Base-by-base conservation (phyloP, 495 filamentous ascomycete genomes). In the Trichoderma orchidacearum region DNA sequence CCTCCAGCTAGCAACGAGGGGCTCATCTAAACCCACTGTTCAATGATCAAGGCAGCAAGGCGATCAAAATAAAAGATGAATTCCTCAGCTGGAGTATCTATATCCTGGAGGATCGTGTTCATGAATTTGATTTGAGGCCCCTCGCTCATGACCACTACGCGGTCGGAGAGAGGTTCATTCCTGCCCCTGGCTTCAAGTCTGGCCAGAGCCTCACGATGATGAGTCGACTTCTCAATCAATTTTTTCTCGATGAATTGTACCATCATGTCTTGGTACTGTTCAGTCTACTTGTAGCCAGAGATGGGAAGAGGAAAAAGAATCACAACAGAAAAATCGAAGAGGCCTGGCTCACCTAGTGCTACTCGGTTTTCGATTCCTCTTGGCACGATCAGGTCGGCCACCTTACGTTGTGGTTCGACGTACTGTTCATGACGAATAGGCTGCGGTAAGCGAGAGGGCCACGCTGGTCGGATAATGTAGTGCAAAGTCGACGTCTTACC, bases 21-120 rank as follows among this genome's bases (percentile, higher is more conserved):
- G 13, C 2, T 32, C 12, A 15, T 29, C 5, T 2, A 25, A 9
- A 64, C 70, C 61, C 74, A 90, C 82, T 82, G 81, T 67, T 96
- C 90, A 29, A 98, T 81, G 6, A 98, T 75, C n/a, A 96, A 71
- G 1, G 83, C 81, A 2, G 85, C 79, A 32, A 97, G 71, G 18
- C 93, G 83, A 70, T 98, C 88, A 62, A 96, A 96, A 68, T 96
- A 95, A 68, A 96, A 97, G 55, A 95, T 89, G 65, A 96, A 97
- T 59, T 96, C 90, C 60, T 95, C 93, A 36, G 85, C 80, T 11
- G 83, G 71, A 1, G 86, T 92, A 38, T 85, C 78, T 23, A 86
- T 87, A 63, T 89, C 77, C 62, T 92, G 87, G 29, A 98, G 80
- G 53, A 96, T 85, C 0, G 91, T 95, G 68, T 86, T 91, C 81